phyloP scores from a whole-genome alignment of 352 stramenopile species.

The Globisporangium sylvaticum region DNA sequence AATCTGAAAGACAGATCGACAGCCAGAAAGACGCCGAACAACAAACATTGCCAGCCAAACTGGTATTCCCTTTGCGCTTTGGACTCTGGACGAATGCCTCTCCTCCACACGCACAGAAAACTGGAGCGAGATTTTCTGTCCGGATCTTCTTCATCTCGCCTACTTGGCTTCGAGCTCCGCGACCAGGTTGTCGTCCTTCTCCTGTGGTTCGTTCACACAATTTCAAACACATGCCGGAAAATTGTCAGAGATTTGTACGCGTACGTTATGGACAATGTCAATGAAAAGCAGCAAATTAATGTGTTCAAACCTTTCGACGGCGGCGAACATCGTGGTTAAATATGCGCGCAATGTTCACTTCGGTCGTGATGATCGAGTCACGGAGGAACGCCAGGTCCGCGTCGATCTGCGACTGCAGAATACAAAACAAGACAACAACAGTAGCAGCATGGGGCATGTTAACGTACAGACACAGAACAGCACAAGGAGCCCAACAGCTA shows the following conservation, averaged over 20 bases:
- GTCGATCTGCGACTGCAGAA: conserved; percentile 63
- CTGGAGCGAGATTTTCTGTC: no score
- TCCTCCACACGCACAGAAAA: no score
- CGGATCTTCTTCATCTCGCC: no score
- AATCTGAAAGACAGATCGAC: no score
- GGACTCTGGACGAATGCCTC: no score
- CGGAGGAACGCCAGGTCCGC: conserved; percentile 92
- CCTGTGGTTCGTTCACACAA: conserved; percentile 19
- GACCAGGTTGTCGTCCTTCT: conserved; percentile 63
- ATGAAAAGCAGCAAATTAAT: not conserved
- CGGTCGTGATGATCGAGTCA: conserved; percentile 96
- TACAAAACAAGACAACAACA: not conserved
- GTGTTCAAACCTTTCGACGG: conserved; percentile 47
- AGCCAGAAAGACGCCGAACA: no score
- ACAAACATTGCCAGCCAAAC: no score
- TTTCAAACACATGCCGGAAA: not conserved
- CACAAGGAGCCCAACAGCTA: not conserved
- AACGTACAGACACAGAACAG: not conserved
- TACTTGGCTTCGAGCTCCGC: conserved; percentile 70
- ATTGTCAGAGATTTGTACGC: not conserved
- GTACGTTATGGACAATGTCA: not conserved
- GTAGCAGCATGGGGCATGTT: not conserved
- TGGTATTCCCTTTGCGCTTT: no score
- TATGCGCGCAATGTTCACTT: conserved; percentile 96
- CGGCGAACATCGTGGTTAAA: conserved; percentile 96